Conservation (phyloP, 2,329 filamentous ascomycete genomes). For the Claviceps maximensis region DNA sequence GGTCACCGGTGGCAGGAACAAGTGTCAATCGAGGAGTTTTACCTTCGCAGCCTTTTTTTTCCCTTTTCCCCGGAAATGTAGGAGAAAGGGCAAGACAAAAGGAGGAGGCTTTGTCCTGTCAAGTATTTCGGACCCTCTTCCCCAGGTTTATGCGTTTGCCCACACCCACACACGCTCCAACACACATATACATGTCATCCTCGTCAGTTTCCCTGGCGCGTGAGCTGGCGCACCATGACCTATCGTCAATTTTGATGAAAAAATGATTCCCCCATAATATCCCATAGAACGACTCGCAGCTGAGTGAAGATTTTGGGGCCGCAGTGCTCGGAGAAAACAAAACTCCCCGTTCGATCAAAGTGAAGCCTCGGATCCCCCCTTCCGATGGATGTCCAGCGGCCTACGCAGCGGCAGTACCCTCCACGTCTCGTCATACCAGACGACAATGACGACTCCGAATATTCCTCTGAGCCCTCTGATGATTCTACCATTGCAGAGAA, state of each 20-base stretch:
- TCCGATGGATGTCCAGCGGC: conserved; percentile 8
- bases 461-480: conserved; percentile 1
- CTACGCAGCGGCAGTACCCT: conserved; percentile 6
- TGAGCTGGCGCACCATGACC: neutral
- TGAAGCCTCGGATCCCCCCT: neutral
- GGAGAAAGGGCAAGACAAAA: neutral
- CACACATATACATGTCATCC: neutral
- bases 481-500: conserved; percentile 8
- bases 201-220: neutral
- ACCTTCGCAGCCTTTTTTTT: neutral
- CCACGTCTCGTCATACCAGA: conserved; percentile 4
- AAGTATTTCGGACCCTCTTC: neutral
- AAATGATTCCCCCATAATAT: neutral
- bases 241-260: neutral
- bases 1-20: neutral
- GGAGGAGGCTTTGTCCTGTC: neutral
- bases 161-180: neutral
- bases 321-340: neutral
- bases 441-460: neutral
- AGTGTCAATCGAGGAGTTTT: neutral
- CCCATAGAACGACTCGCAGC: neutral
- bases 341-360: neutral
- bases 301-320: neutral
- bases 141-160: neutral
- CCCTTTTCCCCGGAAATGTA: neutral